Evolutionary conservation across 176 grass and related monocot genomes (phyloP).

Genomic region (Carex scoparia): DNA sequence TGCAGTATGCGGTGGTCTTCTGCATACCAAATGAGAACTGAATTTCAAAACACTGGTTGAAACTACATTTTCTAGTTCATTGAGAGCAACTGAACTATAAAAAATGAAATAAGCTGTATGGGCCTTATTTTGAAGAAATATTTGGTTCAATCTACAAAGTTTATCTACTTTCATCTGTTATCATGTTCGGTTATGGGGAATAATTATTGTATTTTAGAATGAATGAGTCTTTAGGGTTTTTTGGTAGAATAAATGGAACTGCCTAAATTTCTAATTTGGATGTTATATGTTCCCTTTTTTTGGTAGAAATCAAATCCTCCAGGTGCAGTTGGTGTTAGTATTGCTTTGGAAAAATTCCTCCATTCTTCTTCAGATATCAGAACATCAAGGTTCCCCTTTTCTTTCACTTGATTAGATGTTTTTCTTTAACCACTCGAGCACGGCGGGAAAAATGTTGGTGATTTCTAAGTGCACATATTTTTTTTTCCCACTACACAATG

Average conservation of each 20-base stretch:
- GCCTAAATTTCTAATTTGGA: background rate
- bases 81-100: background rate
- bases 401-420: slow-evolving; percentile 30
- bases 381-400: slow-evolving; percentile 43
- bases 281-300: slow-evolving; percentile 1
- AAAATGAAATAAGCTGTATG: background rate
- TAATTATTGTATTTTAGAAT: background rate
- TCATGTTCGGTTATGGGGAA: background rate
- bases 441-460: background rate
- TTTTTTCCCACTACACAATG: background rate
- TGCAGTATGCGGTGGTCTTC: no score
- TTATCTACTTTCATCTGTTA: slow-evolving; percentile 24
- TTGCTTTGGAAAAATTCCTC: slow-evolving; percentile 88
- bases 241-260: background rate
- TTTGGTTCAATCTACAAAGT: background rate
- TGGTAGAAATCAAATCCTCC: slow-evolving; percentile 67
- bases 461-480: background rate
- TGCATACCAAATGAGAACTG: no score
- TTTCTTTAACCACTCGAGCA: slow-evolving; percentile 6
- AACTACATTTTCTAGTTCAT: background rate
- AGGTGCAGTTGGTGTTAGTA: slow-evolving; percentile 88
- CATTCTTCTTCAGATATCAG: slow-evolving; percentile 70
- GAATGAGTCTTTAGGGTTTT: background rate
- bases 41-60: no score
- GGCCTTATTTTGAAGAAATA: slow-evolving; percentile 9